Evolutionary conservation across 805 yeast species (phyloP), one percentile per base, ranked within the genome.

Genomic region (Cyberlindnera japonica): DNA sequence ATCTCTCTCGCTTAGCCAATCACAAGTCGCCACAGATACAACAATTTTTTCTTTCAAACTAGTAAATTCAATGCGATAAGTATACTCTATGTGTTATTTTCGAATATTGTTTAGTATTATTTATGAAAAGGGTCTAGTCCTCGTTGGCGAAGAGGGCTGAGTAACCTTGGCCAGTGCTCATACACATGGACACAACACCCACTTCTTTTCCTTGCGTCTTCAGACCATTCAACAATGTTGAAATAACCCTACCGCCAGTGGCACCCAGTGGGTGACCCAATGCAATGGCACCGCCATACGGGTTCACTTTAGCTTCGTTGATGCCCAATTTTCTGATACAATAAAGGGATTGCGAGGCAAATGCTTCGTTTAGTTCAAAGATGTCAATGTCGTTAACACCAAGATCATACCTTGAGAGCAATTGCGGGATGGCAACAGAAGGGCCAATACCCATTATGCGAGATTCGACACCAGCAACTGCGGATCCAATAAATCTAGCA

Each of bases 371-470:
- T 56, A 90, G 79, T 69, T 90, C 98, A 61, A 73, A 88, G 29
- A 86, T 74, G 43, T 77, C 74, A 42, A 89, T 66, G 50, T 87
- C 95, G 33, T 73, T 71, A 25, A 74, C 67, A 4, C 70, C 62
- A 45, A 88, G 60, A 31, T 78, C 78, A 7, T 67, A 51, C 61
- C 75, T 79, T 62, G 72, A 67, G 51, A 89, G 73, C 14, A 85
- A 79, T 44, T 74, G 75, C 45, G 97, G 96, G 54, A 89, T 86
- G 43, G 96, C 97, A 52, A 73, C 76, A 21, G 95, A 95, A 39
- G 97, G 97, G 31, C 96, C 97, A 51, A 89, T 77, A 40, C 96
- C 97, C 97, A 89, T 89, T 46, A 88, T 75, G 64, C 85, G 91
- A 16, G 96, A 95, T 38, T 96, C 95, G 33, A 88, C 95, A 50